phyloP scores from a whole-genome alignment of 768 basidiomycete species.

The Rubroboletus satanas region DNA sequence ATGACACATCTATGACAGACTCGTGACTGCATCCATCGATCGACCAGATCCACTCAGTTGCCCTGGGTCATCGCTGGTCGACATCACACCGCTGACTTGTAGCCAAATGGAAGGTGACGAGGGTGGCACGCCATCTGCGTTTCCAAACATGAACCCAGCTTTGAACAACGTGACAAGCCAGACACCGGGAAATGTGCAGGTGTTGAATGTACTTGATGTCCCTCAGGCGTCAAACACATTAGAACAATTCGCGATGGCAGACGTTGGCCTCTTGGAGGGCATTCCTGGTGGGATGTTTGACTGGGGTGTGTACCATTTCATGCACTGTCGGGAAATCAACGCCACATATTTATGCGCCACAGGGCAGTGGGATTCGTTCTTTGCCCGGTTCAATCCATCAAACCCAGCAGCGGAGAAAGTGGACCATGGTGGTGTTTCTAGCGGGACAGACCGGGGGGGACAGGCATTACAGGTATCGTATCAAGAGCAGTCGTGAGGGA shows the following conservation, averaged over 20 bases:
- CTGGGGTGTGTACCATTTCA: constrained; percentile 57
- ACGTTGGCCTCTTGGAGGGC: constrained; percentile 69
- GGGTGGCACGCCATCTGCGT: constrained; percentile 15
- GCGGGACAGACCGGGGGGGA: background rate
- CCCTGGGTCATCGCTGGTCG: constrained; percentile 46
- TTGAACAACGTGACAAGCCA: constrained; percentile 49
- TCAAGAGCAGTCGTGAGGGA: background rate
- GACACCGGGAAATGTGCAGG: constrained; percentile 56
- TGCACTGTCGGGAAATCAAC: background rate
- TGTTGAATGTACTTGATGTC: constrained; percentile 71
- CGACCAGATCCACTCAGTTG: constrained; percentile 12
- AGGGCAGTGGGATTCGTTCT: constrained; percentile 86
- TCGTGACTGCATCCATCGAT: constrained; percentile 8
- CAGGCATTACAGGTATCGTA: background rate
- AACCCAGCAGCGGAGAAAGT: constrained; percentile 4
- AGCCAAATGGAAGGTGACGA: constrained; percentile 32
- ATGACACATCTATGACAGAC: constrained; percentile 7
- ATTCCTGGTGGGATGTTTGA: constrained; percentile 85
- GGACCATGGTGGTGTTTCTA: background rate
- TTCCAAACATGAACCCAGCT: constrained; percentile 70
- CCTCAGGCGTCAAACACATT: constrained; percentile 51
- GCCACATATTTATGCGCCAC: constrained; percentile 4
- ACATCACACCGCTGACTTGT: constrained; percentile 45
- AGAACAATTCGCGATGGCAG: constrained; percentile 63
- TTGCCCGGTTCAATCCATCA: constrained; percentile 50